phyloP scores from a whole-genome alignment of 2,329 filamentous ascomycete genomes.

The Trichoderma gracile region DNA sequence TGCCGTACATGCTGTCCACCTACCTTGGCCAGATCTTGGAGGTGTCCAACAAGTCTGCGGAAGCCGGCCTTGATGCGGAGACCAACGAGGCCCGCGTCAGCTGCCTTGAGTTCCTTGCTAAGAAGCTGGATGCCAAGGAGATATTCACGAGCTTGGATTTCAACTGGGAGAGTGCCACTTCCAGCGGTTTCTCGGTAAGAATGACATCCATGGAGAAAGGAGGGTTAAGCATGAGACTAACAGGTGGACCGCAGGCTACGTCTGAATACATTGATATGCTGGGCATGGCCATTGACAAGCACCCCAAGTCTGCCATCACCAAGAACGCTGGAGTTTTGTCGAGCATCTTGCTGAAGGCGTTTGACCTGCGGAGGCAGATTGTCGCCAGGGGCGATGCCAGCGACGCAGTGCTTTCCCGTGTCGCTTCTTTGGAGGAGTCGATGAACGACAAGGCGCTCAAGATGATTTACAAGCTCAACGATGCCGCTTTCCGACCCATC shows the following conservation, averaged over 20 bases:
- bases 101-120: slow-evolving; percentile 73
- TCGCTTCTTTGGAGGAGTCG: slow-evolving; percentile 62
- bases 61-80: slow-evolving; percentile 59
- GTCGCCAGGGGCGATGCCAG: slow-evolving; percentile 48
- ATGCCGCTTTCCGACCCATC: slow-evolving; percentile 87
- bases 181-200: slow-evolving; percentile 62
- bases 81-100: slow-evolving; percentile 65
- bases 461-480: slow-evolving; percentile 96
- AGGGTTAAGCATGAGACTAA: background rate
- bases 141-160: slow-evolving; percentile 71
- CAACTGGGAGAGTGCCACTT: slow-evolving; percentile 68
- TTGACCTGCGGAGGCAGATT: slow-evolving; percentile 66
- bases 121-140: slow-evolving; percentile 74
- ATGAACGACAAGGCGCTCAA: slow-evolving; percentile 74
- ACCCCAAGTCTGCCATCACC: slow-evolving; percentile 74
- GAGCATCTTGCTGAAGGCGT: slow-evolving; percentile 58
- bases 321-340: slow-evolving; percentile 74
- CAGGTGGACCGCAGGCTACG: slow-evolving; percentile 53
- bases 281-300: slow-evolving; percentile 70
- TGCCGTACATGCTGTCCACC: slow-evolving; percentile 85
- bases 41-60: slow-evolving; percentile 71
- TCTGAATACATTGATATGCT: slow-evolving; percentile 70
- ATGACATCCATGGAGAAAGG: background rate
- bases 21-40: slow-evolving; percentile 72
- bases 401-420: slow-evolving; percentile 47